Evolutionary conservation across 305 asterid genomes (phyloP), one percentile per base, ranked within the genome.

Genomic region (Fraxinus ornus): DNA sequence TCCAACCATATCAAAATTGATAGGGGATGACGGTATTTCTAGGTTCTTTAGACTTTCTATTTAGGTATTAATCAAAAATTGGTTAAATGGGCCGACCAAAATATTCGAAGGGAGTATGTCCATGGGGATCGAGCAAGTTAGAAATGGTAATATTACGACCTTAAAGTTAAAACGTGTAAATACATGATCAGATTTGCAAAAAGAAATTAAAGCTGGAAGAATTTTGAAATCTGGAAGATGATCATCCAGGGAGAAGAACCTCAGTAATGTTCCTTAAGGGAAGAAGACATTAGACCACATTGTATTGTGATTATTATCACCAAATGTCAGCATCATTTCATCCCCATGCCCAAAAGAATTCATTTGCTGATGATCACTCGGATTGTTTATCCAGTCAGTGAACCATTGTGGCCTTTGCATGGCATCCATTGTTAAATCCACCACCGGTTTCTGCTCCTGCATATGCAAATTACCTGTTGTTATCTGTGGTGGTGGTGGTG

Each of bases 301-400:
- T 0, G 86, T 9, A 66, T 55, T 75, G 26, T 86, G 86, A 75
- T 83, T 85, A 57, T 49, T 83, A 71, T 91, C 91, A 55, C 60
- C 71, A 79, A 90, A 90, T n/a, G 83, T 87, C 87, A 88, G 30
- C 26, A 88, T 86, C 88, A 91, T 87, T 79, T 88, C 93, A 64
- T 88, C 91, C 24, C 36, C 85, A 6, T 84, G 87, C 41, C 90
- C 93, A 76, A 84, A 88, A 15, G 80, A 19, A 5, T 28, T 90
- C 79, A 86, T 78, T 64, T 85, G 88, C 62, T 75, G 87, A 32
- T 85, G 85, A 57, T 75, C 88, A 80, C 70, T 66, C 17, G 89
- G 85, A 66, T 77, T 87, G 80, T 88, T 88, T 84, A 89, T 76
- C 95, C 96, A 93, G 41, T 93, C 96, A 21, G 85, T 64, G 47